Evolutionary conservation across 108 stramenopile genomes (phyloP), one percentile per base, ranked within the genome.

Genomic region (Discostella pseudostelligera): DNA sequence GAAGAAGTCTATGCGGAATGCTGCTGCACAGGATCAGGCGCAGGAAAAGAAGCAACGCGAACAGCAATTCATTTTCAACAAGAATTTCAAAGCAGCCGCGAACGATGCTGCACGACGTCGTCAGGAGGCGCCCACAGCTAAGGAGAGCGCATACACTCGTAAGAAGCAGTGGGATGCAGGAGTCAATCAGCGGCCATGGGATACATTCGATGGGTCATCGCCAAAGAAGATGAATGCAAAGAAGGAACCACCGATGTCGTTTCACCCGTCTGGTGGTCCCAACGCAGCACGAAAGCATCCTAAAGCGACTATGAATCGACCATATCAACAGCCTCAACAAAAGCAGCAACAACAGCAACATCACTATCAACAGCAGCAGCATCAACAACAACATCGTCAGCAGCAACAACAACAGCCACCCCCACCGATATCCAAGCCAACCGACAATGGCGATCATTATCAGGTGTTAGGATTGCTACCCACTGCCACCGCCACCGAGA

Each of bases 401-500:
- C 59, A 61, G 13, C 56, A 62, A 59, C 68, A 59, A 55, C 58
- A 62, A 22, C 68, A 40, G 48, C 44, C 53, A 39, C 47, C 39
- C 20, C 36, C 11, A 56, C 42, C 57, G 39, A 16, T 44, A 42
- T 26, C 39, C n/a, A 47, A 57, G 37, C 20, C 22, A 21, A 67
- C 55, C 53, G 55, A 47, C 55, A 58, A 26, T 32, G 25, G 47
- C 46, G 53, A 46, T 36, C 84, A 88, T 53, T 96, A 96, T 59
- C 47, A 57, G 24, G 82, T 83, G 8, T 76, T 96, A 25, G 81
- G 68, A 16, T 60, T 94, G 22, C 46, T 20, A 8, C 70, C 54
- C 56, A 72, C 71, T 26, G 87, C 91, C n/a, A 78, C 79, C 6
- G 67, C 62, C 24, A 74, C 74, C 32, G 81, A 90, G 51, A 87